Evolutionary conservation across 2,329 filamentous ascomycete species (phyloP).

Genomic region (Trichoderma koningii): DNA sequence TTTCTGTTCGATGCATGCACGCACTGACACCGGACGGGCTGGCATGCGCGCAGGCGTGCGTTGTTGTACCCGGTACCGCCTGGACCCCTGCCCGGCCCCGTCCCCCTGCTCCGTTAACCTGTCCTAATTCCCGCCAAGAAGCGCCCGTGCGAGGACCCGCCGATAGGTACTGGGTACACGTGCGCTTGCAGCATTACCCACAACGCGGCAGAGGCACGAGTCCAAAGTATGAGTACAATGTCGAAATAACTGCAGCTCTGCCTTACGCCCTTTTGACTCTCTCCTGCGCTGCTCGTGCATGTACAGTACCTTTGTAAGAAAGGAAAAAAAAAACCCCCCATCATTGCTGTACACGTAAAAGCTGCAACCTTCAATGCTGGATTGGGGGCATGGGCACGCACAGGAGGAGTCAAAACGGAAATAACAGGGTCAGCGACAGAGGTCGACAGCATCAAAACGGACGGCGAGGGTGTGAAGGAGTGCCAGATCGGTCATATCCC

Average conservation of each 20-base stretch:
- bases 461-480: constrained; percentile 4
- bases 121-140: constrained; percentile 7
- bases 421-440: not conserved
- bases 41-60: not conserved
- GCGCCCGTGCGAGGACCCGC: constrained; percentile 1
- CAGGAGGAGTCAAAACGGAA: not conserved
- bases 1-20: not conserved
- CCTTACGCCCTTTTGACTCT: not conserved
- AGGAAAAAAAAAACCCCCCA: too few relatives aligned
- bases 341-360: too few relatives aligned
- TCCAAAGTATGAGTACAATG: not conserved
- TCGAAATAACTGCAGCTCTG: not conserved
- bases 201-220: not conserved
- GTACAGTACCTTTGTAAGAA: too few relatives aligned
- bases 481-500: constrained; percentile 18
- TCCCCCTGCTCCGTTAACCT: not conserved
- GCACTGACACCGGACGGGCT: constrained; percentile 9
- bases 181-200: not conserved
- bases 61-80: not conserved
- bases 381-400: not conserved
- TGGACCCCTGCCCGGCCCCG: not conserved
- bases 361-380: not conserved
- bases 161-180: constrained; percentile 5
- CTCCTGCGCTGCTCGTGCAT: too few relatives aligned
- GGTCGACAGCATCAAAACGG: not conserved